These are phyloP conservation scores for Yamadazyma buinensis DNA, from an alignment of 1,139 yeast species.

Conservation along the genomic window DNA sequence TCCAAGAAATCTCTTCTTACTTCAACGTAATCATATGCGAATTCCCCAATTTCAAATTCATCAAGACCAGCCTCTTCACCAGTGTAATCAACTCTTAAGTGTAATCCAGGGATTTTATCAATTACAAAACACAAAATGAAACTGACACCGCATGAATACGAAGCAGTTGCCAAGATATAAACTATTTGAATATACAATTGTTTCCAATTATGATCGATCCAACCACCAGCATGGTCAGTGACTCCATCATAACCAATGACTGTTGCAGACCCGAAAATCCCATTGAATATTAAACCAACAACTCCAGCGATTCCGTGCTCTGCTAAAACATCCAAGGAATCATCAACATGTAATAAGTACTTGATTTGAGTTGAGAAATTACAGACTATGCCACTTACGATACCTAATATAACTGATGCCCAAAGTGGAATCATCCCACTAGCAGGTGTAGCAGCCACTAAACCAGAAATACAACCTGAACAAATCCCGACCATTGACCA, in stretches of 20 bases:
- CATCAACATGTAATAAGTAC: constrained; percentile 78
- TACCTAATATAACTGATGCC: constrained; percentile 85
- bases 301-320: constrained; percentile 98
- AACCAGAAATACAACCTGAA: constrained; percentile 92
- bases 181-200: constrained; percentile 90
- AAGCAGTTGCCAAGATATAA: constrained; percentile 69
- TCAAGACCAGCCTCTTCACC: constrained; percentile 90
- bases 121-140: constrained; percentile 70
- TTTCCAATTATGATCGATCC: constrained; percentile 86
- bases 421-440: constrained; percentile 89
- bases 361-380: constrained; percentile 88
- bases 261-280: constrained; percentile 79
- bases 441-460: constrained; percentile 95
- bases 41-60: constrained; percentile 97
- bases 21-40: constrained; percentile 97
- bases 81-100: constrained; percentile 74
- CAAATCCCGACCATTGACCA: constrained; percentile 96
- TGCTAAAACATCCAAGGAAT: constrained; percentile 90
- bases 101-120: constrained; percentile 77
- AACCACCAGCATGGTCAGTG: constrained; percentile 84
- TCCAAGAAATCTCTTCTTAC: constrained; percentile 90
- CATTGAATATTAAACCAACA: constrained; percentile 83
- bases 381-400: constrained; percentile 78
- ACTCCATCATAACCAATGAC: constrained; percentile 87
- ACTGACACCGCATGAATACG: constrained; percentile 76